Evolutionary conservation across 2,329 filamentous ascomycete genomes (phyloP), one percentile per base, ranked within the genome.

Genomic region (Fusarium zealandicum): DNA sequence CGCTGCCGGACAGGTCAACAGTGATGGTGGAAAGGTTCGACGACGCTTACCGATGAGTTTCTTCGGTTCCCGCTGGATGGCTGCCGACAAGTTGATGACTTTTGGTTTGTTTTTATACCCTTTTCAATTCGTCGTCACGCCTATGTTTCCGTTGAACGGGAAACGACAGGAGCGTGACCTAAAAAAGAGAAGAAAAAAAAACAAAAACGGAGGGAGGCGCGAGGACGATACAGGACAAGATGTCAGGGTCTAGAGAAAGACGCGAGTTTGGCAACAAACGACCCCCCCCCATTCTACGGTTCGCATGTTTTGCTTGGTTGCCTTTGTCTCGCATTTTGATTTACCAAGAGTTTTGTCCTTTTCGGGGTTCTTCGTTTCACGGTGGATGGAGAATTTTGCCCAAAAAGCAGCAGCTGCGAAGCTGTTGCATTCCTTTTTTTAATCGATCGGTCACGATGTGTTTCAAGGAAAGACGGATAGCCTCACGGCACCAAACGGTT

Each of bases 401-500:
- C 35, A 28, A 62, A 63, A 64, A 60, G 60, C 54, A 60, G 49
- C 57, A 35, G 44, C 51, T 55, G 32, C 37, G 35, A 54, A 37
- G 54, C 46, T 37, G 52, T 53, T 61, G 58, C 55, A 46, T 49
- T 47, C 7, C 32, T 61, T 66, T 61, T 66, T 57, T 64, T 61
- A 66, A 66, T 66, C 58, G 63, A 63, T 63, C 58, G 63, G 63
- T 60, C 61, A 63, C 65, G 53, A 28, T 61, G 57, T 68, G 60
- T 64, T 66, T 62, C 53, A 62, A 69, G 68, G 66, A 67, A 73
- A 74, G 72, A 74, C 65, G 70, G 70, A 68, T 67, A 69, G 73
- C 73, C 73, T 75, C 73, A 70, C 73, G 73, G 73, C 73, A 71
- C 61, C 66, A 65, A 61, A 67, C 49, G 64, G 53, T 68, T 68